Conservation (phyloP, 371 early-diverging fungal species). For the Saksenaea vasiformis region DNA sequence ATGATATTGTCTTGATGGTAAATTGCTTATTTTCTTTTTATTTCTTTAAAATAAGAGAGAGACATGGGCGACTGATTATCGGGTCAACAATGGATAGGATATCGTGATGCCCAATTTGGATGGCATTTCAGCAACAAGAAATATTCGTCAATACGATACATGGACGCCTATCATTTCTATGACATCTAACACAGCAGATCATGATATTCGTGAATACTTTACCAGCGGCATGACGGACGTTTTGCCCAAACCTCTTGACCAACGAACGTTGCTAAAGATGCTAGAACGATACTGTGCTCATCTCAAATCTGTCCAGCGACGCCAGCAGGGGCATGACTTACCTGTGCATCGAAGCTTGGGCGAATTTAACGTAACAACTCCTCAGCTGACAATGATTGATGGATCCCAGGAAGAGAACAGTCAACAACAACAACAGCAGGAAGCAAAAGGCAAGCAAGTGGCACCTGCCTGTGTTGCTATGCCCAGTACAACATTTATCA, state of each 20-base stretch:
- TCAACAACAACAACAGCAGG: not conserved
- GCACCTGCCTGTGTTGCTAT: not conserved
- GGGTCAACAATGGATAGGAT: conserved; percentile 43
- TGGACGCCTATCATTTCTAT: conserved; percentile 79
- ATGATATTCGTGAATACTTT: conserved; percentile 67
- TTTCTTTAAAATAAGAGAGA: not conserved
- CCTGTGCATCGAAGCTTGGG: not conserved
- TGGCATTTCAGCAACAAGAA: conserved; percentile 72
- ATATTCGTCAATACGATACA: conserved; percentile 74
- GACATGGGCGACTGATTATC: not conserved
- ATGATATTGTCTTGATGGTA: conserved; percentile 82
- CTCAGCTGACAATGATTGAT: not conserved
- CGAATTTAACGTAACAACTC: not conserved
- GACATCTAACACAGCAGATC: conserved; percentile 69
- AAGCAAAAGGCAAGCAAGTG: not conserved
- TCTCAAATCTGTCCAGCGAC: conserved; percentile 29
- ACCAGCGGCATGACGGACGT: conserved; percentile 81
- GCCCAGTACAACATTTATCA: not conserved
- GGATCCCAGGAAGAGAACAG: not conserved
- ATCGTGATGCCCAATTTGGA: conserved; percentile 79
- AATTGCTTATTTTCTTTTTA: not conserved
- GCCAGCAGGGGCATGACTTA: not conserved
- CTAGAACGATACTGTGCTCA: conserved; percentile 59
- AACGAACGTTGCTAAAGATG: conserved; percentile 35
- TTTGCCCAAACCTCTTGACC: conserved; percentile 75